Evolutionary conservation across 2,329 filamentous ascomycete species (phyloP), one percentile per base, ranked within the genome.

Genomic region (Hortaea werneckii): DNA sequence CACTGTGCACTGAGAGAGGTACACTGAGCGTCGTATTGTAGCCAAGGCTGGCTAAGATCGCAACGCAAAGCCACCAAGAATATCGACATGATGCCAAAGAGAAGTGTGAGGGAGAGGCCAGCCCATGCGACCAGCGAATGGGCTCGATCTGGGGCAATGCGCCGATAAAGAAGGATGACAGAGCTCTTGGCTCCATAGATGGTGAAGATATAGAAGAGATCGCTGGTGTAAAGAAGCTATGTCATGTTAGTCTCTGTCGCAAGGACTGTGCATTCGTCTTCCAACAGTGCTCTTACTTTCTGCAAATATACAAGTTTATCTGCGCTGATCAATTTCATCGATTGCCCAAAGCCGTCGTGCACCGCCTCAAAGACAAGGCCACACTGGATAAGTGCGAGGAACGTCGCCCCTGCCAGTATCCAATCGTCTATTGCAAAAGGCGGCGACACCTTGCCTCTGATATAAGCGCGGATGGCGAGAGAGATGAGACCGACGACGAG

Each of bases 131-230:
- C 57, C 10, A 58, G 43, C 8, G 61, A 62, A 53, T 74, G 71
- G 5, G 51, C 52, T 41, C 63, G 65, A 29, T 68, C 63, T 5
- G 69, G 69, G 2, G 70, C 69, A 9, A 74, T 58, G 5, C 70
- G 69, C 20, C 69, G 57, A 44, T 71, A 67, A 6, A 74, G 65
- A n/a, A 67, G 61, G 5, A 66, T 60, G 30, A 71, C 63, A 6
- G 66, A 66, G 45, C 60, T 61, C 51, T 74, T 73, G 3, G 69
- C 67, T 11, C 71, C 57, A 49, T 67, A 70, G 13, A 72, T 26
- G 13, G 29, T 34, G 4, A 39, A 28, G 26, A 44, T 20, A 20
- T 20, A 44, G 5, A 39, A 20, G 26, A 44, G 37, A 9, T 44
- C 29, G 9, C 26, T 34, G 9, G 42, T 34, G 28, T 44, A 44